Evolutionary conservation across 1,284 basidiomycete species (phyloP).

Genomic region (Mixia osmundae): DNA sequence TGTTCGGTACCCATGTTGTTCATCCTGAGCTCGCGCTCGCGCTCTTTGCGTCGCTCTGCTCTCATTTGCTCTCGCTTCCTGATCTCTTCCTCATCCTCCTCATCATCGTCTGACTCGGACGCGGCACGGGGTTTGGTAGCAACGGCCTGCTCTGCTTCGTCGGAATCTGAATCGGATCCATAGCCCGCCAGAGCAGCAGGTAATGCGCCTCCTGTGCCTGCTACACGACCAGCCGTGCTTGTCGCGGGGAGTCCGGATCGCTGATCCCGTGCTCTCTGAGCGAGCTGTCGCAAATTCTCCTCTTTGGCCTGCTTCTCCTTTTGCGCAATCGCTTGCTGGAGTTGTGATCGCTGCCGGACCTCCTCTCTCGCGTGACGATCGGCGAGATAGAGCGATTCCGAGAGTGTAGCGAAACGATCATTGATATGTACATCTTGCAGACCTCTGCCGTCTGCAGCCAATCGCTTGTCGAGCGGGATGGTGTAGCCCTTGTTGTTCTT

Average conservation of each 20-base stretch:
- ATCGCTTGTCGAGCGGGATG: conserved; percentile 89
- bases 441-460: conserved; percentile 90
- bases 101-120: conserved; percentile 26
- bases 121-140: conserved; percentile 1
- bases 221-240: conserved; percentile 15
- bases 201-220: conserved; percentile 30
- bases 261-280: conserved; percentile 85
- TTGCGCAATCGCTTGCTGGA: conserved; percentile 94
- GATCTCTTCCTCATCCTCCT: conserved; percentile 59
- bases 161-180: conserved; percentile 24
- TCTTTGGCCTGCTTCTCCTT: conserved; percentile 96
- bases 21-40: conserved; percentile 95
- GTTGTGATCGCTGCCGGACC: conserved; percentile 78
- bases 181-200: conserved; percentile 59
- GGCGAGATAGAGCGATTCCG: conserved; percentile 86
- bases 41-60: conserved; percentile 69
- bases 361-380: conserved; percentile 95
- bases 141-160: conserved; percentile 6
- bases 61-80: conserved; percentile 74
- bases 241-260: conserved; percentile 42
- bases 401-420: conserved; percentile 98
- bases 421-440: conserved; percentile 97
- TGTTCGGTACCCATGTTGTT: conserved; percentile 97
- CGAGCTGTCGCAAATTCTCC: conserved; percentile 77
- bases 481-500: conserved; percentile 99